Conservation (phyloP, 805 yeast genomes). For the Teunomyces panamensis region DNA sequence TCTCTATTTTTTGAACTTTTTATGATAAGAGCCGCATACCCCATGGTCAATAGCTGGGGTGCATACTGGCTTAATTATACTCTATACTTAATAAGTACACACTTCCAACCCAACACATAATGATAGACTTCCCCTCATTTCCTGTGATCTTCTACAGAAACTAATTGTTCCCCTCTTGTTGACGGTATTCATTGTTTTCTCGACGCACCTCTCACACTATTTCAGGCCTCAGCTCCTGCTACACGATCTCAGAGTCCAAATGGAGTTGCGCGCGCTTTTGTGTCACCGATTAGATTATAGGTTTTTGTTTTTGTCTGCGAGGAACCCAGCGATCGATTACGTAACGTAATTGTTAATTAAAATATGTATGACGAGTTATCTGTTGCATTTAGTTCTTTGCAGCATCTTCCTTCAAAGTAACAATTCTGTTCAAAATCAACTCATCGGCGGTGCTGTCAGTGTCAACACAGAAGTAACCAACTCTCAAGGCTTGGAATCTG, state of each 20-base stretch:
- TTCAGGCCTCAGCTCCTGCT: neutral
- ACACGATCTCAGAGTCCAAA: neutral
- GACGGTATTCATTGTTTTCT: neutral
- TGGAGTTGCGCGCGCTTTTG: neutral
- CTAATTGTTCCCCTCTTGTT: neutral
- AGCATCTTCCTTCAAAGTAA: conserved; percentile 84
- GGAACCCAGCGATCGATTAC: too few relatives aligned
- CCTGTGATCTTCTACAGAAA: neutral
- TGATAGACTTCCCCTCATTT: neutral
- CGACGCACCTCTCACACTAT: neutral
- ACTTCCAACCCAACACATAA: neutral
- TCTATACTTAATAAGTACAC: neutral
- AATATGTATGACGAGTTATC: neutral
- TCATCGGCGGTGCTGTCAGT: conserved; percentile 62
- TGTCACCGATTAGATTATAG: neutral
- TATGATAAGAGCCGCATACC: neutral
- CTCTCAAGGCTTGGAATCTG: conserved; percentile 96
- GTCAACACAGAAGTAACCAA: conserved; percentile 93
- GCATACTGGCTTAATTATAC: neutral
- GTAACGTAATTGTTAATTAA: too few relatives aligned
- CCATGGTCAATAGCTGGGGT: neutral
- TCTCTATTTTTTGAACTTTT: neutral
- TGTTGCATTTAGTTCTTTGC: conserved; percentile 32
- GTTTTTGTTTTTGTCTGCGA: too few relatives aligned
- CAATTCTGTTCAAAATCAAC: conserved; percentile 84